Conservation (phyloP, 2,329 filamentous ascomycete species). For the Myriosclerotinia duriaeana region DNA sequence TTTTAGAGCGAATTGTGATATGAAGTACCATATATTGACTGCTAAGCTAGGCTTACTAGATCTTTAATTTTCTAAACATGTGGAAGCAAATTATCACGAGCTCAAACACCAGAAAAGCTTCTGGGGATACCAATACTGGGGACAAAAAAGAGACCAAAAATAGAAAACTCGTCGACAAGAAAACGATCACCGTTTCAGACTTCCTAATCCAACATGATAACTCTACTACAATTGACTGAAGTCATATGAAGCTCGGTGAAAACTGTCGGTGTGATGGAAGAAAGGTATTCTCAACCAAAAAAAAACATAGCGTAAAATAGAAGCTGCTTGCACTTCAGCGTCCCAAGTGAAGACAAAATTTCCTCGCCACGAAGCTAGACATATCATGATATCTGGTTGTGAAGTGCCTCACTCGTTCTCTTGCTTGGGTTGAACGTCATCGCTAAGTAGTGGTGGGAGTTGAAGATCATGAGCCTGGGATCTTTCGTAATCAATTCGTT, state of each 20-base stretch:
- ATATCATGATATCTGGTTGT: neutral
- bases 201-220: too few species aligned
- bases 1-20: neutral
- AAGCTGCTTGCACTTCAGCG: too few species aligned
- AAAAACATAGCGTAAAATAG: too few species aligned
- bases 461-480: neutral
- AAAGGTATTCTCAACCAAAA: too few species aligned
- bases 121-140: neutral
- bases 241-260: too few species aligned
- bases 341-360: neutral
- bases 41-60: neutral
- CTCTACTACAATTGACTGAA: too few species aligned
- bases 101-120: neutral
- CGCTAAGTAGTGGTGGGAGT: neutral
- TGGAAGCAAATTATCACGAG: neutral
- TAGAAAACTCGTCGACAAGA: neutral
- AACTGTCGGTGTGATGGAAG: too few species aligned
- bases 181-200: neutral
- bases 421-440: neutral
- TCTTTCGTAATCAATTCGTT: neutral
- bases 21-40: neutral
- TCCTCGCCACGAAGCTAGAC: neutral
- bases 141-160: neutral
- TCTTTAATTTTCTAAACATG: neutral
- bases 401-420: neutral